Conservation (phyloP, 768 basidiomycete species). For the Kwoniella bestiolae region DNA sequence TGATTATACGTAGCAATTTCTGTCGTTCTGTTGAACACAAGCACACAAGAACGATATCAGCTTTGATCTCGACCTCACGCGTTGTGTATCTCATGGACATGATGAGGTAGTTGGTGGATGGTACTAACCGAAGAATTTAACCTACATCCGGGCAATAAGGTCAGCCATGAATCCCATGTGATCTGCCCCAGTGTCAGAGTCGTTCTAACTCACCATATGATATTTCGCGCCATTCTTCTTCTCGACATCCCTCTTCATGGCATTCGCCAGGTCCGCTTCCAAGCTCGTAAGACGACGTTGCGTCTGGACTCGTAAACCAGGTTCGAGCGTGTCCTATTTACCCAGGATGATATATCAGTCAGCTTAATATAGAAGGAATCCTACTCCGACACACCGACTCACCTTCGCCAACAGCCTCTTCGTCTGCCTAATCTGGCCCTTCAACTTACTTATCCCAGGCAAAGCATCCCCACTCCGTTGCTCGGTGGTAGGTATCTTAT, state of each 20-base stretch:
- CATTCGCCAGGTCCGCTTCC: slow-evolving; percentile 61
- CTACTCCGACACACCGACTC: slow-evolving; percentile 22
- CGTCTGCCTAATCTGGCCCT: slow-evolving; percentile 80
- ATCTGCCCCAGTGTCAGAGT: too few species aligned
- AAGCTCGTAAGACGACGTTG: slow-evolving; percentile 77
- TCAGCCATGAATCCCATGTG: background rate
- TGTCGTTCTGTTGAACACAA: slow-evolving; percentile 75
- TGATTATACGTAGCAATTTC: slow-evolving; percentile 79
- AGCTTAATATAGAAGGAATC: too few species aligned
- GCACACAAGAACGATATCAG: background rate
- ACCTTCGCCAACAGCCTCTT: slow-evolving; percentile 81
- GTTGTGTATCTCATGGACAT: background rate
- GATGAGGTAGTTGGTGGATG: slow-evolving; percentile 29
- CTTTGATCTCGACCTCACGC: too few species aligned
- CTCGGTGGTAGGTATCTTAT: slow-evolving; percentile 25
- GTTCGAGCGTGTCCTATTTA: slow-evolving; percentile 74
- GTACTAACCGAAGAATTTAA: slow-evolving; percentile 86
- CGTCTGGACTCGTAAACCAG: slow-evolving; percentile 78
- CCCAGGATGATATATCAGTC: background rate
- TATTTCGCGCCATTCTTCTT: slow-evolving; percentile 75
- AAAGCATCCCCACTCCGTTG: slow-evolving; percentile 45
- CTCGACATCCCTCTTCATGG: slow-evolving; percentile 54
- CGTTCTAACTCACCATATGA: slow-evolving; percentile 65
- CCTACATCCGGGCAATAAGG: slow-evolving; percentile 30
- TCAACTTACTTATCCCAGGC: slow-evolving; percentile 83